phyloP scores from a whole-genome alignment of 805 yeast species.

The Sungouiella thailandica region DNA sequence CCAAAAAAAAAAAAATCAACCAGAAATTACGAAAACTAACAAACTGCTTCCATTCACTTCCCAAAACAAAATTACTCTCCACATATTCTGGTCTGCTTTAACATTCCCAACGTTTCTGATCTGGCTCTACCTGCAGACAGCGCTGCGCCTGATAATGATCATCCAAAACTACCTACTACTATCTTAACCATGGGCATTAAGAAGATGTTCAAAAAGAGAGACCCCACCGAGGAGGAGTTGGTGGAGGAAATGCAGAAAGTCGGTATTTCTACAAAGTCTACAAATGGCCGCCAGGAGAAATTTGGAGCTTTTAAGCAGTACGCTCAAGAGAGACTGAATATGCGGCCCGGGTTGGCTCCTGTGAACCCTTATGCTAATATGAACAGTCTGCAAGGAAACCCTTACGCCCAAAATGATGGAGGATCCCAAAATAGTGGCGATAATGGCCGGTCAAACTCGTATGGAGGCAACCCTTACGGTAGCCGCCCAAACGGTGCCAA shows the following conservation, averaged over 20 bases:
- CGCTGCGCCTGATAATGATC: no score
- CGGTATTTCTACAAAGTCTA: slow-evolving; percentile 39
- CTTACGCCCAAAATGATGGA: slow-evolving; percentile 5
- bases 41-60: no score
- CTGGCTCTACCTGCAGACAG: no score
- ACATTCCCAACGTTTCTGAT: no score
- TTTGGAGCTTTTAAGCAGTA: slow-evolving; percentile 47
- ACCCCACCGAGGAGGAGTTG: slow-evolving; percentile 45
- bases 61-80: no score
- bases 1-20: no score
- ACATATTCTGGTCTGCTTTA: no score
- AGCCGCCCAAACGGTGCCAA: background rate
- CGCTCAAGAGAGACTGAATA: slow-evolving; percentile 39
- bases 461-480: slow-evolving; percentile 10
- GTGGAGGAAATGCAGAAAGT: slow-evolving; percentile 32
- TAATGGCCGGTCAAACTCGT: slow-evolving; percentile 4
- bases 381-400: slow-evolving; percentile 9
- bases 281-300: slow-evolving; percentile 37
- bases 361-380: slow-evolving; percentile 39
- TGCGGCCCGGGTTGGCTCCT: slow-evolving; percentile 35
- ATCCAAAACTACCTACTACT: no score
- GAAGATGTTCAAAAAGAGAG: slow-evolving; percentile 44
- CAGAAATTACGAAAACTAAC: no score
- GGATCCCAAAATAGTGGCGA: slow-evolving; percentile 1
- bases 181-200: slow-evolving; percentile 39